Conservation (phyloP, 2,329 filamentous ascomycete species). For the Xylaria sp. region DNA sequence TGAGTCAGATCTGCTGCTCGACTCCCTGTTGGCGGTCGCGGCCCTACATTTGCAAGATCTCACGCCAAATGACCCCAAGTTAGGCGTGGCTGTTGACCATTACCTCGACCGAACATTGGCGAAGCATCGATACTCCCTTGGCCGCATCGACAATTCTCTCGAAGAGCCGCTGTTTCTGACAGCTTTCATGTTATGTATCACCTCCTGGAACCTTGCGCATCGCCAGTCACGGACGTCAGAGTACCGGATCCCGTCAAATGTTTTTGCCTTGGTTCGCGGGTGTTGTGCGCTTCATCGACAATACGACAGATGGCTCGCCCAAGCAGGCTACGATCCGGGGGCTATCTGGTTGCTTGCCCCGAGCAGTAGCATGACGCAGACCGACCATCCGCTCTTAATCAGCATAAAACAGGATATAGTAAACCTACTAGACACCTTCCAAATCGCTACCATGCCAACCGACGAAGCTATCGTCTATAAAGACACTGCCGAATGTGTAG, state of each 20-base stretch:
- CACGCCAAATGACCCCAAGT: slow-evolving; percentile 22
- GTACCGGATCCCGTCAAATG: slow-evolving; percentile 26
- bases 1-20: slow-evolving; percentile 31
- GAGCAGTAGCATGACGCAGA: neutral
- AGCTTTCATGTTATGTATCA: slow-evolving; percentile 33
- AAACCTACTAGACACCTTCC: slow-evolving; percentile 27
- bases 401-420: slow-evolving; percentile 24
- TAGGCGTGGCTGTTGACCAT: slow-evolving; percentile 20
- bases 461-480: slow-evolving; percentile 20
- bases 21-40: slow-evolving; percentile 30
- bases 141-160: slow-evolving; percentile 19
- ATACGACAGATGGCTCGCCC: slow-evolving; percentile 26
- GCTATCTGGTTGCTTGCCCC: slow-evolving; percentile 20
- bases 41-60: slow-evolving; percentile 34
- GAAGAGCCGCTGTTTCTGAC: slow-evolving; percentile 29
- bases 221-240: slow-evolving; percentile 18
- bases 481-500: slow-evolving; percentile 27
- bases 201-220: slow-evolving; percentile 30
- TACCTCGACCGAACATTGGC: slow-evolving; percentile 31
- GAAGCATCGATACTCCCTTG: slow-evolving; percentile 29
- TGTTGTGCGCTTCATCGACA: slow-evolving; percentile 30
- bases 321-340: slow-evolving; percentile 23
- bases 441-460: slow-evolving; percentile 20
- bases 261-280: slow-evolving; percentile 32
- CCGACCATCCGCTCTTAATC: slow-evolving; percentile 23